phyloP scores from a whole-genome alignment of 2,329 filamentous ascomycete genomes.

The Bipolaris oryzae region DNA sequence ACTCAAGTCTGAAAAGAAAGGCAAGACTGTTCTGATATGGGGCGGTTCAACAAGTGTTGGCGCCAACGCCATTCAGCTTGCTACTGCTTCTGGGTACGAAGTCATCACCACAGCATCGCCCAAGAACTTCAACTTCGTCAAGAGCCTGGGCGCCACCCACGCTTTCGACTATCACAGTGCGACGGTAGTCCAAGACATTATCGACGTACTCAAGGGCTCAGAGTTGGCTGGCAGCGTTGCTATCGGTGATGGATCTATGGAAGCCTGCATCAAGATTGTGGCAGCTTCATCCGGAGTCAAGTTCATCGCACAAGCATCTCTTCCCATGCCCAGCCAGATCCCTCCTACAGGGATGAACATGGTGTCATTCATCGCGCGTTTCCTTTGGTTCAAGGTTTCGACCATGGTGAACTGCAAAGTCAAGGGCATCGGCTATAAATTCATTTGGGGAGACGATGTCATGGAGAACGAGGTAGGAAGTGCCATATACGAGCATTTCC shows the following conservation, averaged over 20 bases:
- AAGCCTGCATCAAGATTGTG: conserved; percentile 11
- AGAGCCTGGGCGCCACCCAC: conserved; percentile 53
- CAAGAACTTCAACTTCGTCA: conserved; percentile 54
- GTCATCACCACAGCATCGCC: conserved; percentile 56
- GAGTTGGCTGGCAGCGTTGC: conserved; percentile 48
- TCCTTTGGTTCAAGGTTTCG: not conserved
- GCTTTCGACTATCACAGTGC: conserved; percentile 57
- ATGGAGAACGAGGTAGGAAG: conserved; percentile 1
- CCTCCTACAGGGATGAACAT: not conserved
- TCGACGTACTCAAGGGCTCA: conserved; percentile 41
- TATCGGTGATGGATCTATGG: conserved; percentile 24
- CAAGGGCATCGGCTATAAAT: not conserved
- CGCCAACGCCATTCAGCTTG: conserved; percentile 56
- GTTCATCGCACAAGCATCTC: conserved; percentile 1
- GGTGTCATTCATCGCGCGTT: not conserved
- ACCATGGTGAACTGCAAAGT: not conserved
- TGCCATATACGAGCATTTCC: conserved; percentile 11
- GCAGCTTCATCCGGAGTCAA: not conserved
- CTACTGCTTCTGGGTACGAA: conserved; percentile 51
- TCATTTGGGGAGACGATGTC: not conserved
- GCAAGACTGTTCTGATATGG: conserved; percentile 48
- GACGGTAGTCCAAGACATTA: conserved; percentile 44
- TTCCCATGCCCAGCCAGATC: not conserved
- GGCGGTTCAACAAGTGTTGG: conserved; percentile 56
- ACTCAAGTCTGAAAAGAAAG: conserved; percentile 50